Percentiles rank a stretch among this genome's conserved stretches.
These are phyloP conservation scores for Rosa rugosa DNA, from an alignment of 306 rosid genomes.

Conservation along the genomic window DNA sequence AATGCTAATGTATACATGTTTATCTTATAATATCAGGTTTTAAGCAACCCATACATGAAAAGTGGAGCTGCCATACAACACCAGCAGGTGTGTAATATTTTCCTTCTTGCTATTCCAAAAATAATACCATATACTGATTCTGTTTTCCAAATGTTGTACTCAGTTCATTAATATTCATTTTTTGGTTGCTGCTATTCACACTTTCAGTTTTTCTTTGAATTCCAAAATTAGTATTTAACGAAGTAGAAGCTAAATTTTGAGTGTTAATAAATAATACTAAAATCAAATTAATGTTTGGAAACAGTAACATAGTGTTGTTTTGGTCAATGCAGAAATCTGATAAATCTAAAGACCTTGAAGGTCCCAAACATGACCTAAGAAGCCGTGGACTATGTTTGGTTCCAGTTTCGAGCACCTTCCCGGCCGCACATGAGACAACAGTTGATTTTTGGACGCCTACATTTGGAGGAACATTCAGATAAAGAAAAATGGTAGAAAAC, in stretches of 20 bases:
- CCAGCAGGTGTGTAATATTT: conserved; percentile 60
- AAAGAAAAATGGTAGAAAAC: conserved; percentile 23
- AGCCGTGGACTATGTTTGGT: conserved; percentile 94
- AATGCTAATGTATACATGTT: background rate
- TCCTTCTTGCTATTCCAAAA: background rate
- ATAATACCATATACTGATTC: background rate
- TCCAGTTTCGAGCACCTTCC: conserved; percentile 90
- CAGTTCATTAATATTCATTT: background rate
- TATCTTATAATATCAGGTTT: conserved; percentile 43
- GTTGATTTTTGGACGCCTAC: conserved; percentile 98
- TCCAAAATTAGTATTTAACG: background rate
- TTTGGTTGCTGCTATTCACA: background rate
- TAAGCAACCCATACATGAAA: conserved; percentile 93
- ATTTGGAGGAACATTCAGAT: conserved; percentile 83
- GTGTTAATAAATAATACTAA: background rate
- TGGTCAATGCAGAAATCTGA: conserved; percentile 53
- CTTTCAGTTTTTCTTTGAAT: background rate
- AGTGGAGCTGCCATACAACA: conserved; percentile 78
- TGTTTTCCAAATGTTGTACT: background rate
- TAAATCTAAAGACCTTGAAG: conserved; percentile 67
- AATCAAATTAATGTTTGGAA: background rate
- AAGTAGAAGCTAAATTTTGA: background rate
- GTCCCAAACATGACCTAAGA: conserved; percentile 82
- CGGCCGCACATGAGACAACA: conserved; percentile 79
- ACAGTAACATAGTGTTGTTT: background rate